Evolutionary conservation across 148 eudicot genomes (phyloP), one percentile per base, ranked within the genome.

Genomic region (Heliosperma pusillum): DNA sequence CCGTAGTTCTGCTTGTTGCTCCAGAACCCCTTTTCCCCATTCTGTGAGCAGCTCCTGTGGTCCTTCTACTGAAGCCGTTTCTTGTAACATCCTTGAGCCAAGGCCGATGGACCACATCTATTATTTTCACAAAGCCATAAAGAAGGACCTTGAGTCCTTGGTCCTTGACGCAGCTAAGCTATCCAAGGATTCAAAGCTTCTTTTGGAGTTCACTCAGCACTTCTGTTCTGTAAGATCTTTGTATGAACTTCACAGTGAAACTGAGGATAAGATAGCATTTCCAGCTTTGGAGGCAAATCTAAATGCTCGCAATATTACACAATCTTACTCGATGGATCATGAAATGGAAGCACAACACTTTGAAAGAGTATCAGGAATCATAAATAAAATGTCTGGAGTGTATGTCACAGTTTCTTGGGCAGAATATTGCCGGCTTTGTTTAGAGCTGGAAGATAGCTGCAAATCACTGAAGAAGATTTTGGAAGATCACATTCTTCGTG

Each of bases 231-330:
- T 92, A 21, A 86, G 71, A 30, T 69, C 81, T 56, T 62, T 92
- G 30, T 89, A 89, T 80, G 83, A 86, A 64, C 81, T 87, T 76
- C 99, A 96, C 61, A 92, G 94, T 82, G 87, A 88, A 78, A 82
- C 94, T 9, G 99, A 96, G 85, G 97, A 96, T 80, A 84, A 85
- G 27, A 84, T 96, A 72, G 97, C 90, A 74, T 96, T 96, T 81
- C 99, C 97, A 70, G 96, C 90, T 36, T 82, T 96, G 74, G 99
- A 96, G 72, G 85, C 89, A 36, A 92, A 88, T 84, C 82, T 82
- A 80, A 83, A 78, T 36, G 78, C 83, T 66, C 82, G 78, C 70
- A 96, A 96, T 70, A 82, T 90, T 42, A 90, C 92, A 57, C 86
- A 80, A 61, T 87, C 97, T 55, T 96, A 96, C 77, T 67, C 84